Conservation (phyloP, 2,329 filamentous ascomycete genomes). For the Tolypocladium ovalisporum region DNA sequence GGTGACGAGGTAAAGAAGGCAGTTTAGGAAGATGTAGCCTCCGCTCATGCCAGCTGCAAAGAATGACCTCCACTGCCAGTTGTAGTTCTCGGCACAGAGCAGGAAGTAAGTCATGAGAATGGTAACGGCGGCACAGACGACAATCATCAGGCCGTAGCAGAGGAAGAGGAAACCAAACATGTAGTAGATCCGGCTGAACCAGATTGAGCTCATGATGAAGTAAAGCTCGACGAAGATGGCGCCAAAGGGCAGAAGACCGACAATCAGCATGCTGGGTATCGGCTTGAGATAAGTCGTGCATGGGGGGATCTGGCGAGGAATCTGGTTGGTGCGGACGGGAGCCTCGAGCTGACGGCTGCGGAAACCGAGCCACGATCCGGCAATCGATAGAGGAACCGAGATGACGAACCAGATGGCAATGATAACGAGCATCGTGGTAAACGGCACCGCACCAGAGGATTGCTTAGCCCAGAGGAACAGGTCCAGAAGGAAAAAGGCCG, state of each 20-base stretch:
- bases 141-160: conserved; percentile 94
- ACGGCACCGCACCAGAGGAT: conserved; percentile 88
- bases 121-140: conserved; percentile 85
- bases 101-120: conserved; percentile 94
- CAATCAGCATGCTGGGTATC: conserved; percentile 81
- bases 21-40: conserved; percentile 84
- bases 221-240: conserved; percentile 98
- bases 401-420: conserved; percentile 95
- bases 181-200: conserved; percentile 98
- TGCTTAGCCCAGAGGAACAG: conserved; percentile 91
- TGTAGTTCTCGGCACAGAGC: conserved; percentile 92
- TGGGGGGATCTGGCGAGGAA: conserved; percentile 89
- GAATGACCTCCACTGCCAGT: conserved; percentile 98
- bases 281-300: conserved; percentile 73
- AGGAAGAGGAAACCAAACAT: conserved; percentile 99
- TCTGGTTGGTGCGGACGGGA: conserved; percentile 93
- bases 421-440: conserved; percentile 92
- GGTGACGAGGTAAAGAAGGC: conserved; percentile 81
- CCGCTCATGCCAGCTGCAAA: conserved; percentile 83
- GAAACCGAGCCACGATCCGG: conserved; percentile 90
- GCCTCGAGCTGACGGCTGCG: conserved; percentile 59
- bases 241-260: conserved; percentile 86
- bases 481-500: conserved; percentile 84
- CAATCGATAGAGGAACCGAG: conserved; percentile 81
- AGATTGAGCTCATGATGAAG: conserved; percentile 98